Evolutionary conservation across 1,284 basidiomycete genomes (phyloP), one percentile per base, ranked within the genome.

Genomic region (Phlebopus sp.): DNA sequence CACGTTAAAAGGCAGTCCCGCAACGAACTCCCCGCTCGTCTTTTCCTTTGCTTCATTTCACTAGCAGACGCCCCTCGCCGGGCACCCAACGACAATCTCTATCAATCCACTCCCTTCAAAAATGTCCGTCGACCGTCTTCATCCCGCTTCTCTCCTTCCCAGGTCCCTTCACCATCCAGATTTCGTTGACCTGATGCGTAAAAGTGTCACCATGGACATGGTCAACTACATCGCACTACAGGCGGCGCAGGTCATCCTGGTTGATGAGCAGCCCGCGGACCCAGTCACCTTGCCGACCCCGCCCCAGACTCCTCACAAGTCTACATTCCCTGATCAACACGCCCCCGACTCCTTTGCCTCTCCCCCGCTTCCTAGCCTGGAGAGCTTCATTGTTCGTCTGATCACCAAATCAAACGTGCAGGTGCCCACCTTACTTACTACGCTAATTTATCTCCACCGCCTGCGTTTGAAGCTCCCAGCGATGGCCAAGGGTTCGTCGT

Each of bases 371-470:
- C 87, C 86, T 5, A 79, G 84, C 35, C 77, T 99, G 47, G 87
- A 95, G 62, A 79, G 86, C 46, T 99, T 98, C 70, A 94, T 99
- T 66, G 73, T 81, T 49, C 82, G 85, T 65, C 79, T 98, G 47
- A 86, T 95, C 59, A 77, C 86, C 59, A 79, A 82, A 62, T 92
- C 91, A 46, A 92, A 94, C 64, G 92, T 98, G 36, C 92, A 95
- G 69, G 91, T 92, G 3, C 80, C 92, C 13, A 98, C 94, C 34
- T 79, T 99, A 48, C 82, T 98, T 51, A 85, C 91, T 41, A 97
- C 95, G 18, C 78, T 98, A 63, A 79, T 98, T 59, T 98, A 96
- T 74, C 84, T 98, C 50, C 90, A 97, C 58, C 82, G 96, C 37
- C 77, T 99, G 46, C 81, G 86, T 45, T 69, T 78, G 40, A 89